Conservation (phyloP, 2,329 filamentous ascomycete species). For the Trichophyton equinum region DNA sequence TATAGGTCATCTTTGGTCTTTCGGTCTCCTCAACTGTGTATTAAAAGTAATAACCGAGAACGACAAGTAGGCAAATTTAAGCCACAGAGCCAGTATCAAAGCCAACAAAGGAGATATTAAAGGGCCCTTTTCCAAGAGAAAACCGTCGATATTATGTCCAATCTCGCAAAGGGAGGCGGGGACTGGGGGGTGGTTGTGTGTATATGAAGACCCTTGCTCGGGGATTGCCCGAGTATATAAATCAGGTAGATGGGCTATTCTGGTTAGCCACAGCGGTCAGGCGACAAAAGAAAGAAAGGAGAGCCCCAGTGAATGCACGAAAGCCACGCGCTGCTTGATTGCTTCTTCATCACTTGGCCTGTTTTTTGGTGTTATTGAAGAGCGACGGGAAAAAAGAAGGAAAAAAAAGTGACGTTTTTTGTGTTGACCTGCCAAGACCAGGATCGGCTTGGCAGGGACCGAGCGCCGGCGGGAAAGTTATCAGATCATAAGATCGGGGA, state of each 20-base stretch:
- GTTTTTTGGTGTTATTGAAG: not conserved
- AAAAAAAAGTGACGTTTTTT: not conserved
- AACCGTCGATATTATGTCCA: not conserved
- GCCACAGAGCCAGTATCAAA: no score
- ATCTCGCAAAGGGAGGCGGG: not conserved
- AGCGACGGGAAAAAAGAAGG: not conserved
- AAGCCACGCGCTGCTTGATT: not conserved
- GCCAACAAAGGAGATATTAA: not conserved
- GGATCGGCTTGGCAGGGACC: not conserved
- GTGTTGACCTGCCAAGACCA: not conserved
- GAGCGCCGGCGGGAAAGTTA: not conserved
- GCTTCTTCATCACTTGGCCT: not conserved
- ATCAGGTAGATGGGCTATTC: not conserved
- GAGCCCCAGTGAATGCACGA: not conserved
- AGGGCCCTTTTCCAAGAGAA: not conserved
- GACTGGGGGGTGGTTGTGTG: not conserved
- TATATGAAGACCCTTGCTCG: not conserved
- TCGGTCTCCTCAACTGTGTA: not conserved
- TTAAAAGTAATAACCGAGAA: not conserved
- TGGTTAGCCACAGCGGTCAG: not conserved
- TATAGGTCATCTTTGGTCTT: conserved; percentile 65
- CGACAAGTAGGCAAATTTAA: not conserved
- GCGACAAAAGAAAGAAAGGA: not conserved
- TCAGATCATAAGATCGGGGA: not conserved
- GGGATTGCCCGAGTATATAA: not conserved